phyloP scores from a whole-genome alignment of 495 filamentous ascomycete species.

The Ascobolus immersus region DNA sequence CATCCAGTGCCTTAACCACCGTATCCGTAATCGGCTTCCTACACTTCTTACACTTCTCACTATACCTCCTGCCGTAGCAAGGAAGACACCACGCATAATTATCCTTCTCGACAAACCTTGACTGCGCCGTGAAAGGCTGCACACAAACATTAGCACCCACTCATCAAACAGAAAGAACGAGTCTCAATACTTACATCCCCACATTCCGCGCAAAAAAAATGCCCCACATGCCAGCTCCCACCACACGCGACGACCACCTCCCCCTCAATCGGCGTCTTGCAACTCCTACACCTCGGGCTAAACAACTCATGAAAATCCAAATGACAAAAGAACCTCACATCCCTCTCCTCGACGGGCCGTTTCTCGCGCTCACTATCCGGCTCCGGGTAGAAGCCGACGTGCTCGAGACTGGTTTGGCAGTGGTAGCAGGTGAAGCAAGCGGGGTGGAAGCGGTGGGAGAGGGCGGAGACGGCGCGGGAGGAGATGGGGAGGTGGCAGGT shows the following conservation, averaged over 20 bases:
- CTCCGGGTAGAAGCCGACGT: slow-evolving; percentile 86
- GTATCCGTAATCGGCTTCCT: slow-evolving; percentile 59
- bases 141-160: slow-evolving; percentile 4
- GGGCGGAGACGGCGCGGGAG: slow-evolving; percentile 69
- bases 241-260: slow-evolving; percentile 85
- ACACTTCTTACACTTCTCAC: slow-evolving; percentile 68
- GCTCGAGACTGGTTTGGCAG: slow-evolving; percentile 70
- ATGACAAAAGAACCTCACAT: slow-evolving; percentile 79
- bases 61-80: slow-evolving; percentile 77
- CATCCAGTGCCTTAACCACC: slow-evolving; percentile 63
- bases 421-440: slow-evolving; percentile 77
- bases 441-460: slow-evolving; percentile 60
- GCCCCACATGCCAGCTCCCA: slow-evolving; percentile 84
- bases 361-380: slow-evolving; percentile 46
- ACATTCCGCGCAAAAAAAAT: slow-evolving; percentile 99
- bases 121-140: slow-evolving; percentile 6
- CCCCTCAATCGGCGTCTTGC: slow-evolving; percentile 93
- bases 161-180: neutral
- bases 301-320: slow-evolving; percentile 92
- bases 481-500: slow-evolving; percentile 63
- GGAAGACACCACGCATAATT: slow-evolving; percentile 95
- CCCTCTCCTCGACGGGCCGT: slow-evolving; percentile 21
- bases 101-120: slow-evolving; percentile 62
- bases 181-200: slow-evolving; percentile 37
- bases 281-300: slow-evolving; percentile 80